A percentile compares a stretch with the other conserved stretches of the same genome.
Evolutionary conservation across 2,329 filamentous ascomycete species (phyloP).

Genomic region (Colletotrichum tropicicola): DNA sequence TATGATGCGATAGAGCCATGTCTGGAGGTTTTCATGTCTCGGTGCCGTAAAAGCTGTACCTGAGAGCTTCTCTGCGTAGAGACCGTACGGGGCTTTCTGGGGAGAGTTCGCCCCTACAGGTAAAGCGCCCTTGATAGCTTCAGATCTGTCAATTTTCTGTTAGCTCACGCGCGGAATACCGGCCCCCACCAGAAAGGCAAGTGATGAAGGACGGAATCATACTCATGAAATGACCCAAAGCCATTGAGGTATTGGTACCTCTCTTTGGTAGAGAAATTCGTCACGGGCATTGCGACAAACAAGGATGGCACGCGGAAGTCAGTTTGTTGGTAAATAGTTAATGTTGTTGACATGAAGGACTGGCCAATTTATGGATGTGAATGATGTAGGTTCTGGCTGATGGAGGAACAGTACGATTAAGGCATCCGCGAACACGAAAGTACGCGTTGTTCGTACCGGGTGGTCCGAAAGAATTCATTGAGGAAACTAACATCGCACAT

Average conservation of each 20-base stretch:
- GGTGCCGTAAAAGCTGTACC: slow-evolving; percentile 69
- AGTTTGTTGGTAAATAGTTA: no score
- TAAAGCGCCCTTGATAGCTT: slow-evolving; percentile 72
- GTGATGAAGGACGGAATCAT: slow-evolving; percentile 37
- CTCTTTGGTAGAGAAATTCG: slow-evolving; percentile 44
- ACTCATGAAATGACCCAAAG: slow-evolving; percentile 76
- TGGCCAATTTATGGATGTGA: no score
- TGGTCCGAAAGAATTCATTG: no score
- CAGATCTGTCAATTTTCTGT: slow-evolving; percentile 53
- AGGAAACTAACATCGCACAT: no score
- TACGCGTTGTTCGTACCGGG: no score
- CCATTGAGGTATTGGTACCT: slow-evolving; percentile 74
- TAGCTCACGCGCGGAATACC: background rate
- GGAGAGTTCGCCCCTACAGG: slow-evolving; percentile 76
- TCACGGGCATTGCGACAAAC: slow-evolving; percentile 41
- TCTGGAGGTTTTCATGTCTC: slow-evolving; percentile 64
- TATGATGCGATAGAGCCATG: slow-evolving; percentile 69
- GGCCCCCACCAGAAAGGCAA: background rate
- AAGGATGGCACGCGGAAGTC: background rate
- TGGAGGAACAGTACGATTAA: no score
- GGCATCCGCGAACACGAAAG: no score
- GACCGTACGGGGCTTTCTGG: slow-evolving; percentile 73
- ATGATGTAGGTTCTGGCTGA: no score
- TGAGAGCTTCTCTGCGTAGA: slow-evolving; percentile 75
- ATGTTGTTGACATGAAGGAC: no score